phyloP scores from a whole-genome alignment of 495 filamentous ascomycete species.

The Aspergillus affinis region DNA sequence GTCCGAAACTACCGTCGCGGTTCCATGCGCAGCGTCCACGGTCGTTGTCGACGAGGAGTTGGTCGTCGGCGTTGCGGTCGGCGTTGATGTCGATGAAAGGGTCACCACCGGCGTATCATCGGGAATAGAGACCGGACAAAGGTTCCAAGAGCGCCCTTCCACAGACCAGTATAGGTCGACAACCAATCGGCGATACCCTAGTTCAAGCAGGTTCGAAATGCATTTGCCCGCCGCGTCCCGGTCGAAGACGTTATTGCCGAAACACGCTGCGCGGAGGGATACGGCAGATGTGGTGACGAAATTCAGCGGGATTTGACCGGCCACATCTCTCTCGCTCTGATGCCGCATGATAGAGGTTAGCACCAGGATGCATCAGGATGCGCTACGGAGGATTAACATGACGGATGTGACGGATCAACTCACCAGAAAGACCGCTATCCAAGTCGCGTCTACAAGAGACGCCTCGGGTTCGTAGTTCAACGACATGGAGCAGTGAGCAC shows the following conservation, averaged over 20 bases:
- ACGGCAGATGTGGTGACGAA: slow-evolving; percentile 57
- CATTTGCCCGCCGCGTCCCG: slow-evolving; percentile 47
- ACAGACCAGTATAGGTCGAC: slow-evolving; percentile 68
- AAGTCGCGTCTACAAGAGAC: slow-evolving; percentile 34
- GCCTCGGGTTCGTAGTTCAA: slow-evolving; percentile 34
- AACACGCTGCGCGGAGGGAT: slow-evolving; percentile 58
- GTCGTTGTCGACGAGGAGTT: slow-evolving; percentile 5
- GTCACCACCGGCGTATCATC: slow-evolving; percentile 24
- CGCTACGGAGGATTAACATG: neutral
- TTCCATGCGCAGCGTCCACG: slow-evolving; percentile 19
- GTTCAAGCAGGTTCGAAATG: slow-evolving; percentile 59
- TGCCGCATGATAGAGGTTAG: neutral
- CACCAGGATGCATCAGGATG: neutral
- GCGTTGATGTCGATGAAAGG: slow-evolving; percentile 23
- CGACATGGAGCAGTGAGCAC: slow-evolving; percentile 25
- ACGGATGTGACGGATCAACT: slow-evolving; percentile 7
- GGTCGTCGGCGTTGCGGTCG: slow-evolving; percentile 26
- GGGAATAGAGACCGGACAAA: slow-evolving; percentile 55
- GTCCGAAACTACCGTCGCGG: slow-evolving; percentile 27
- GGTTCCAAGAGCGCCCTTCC: slow-evolving; percentile 49
- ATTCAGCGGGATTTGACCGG: slow-evolving; percentile 59
- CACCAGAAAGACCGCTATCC: slow-evolving; percentile 39
- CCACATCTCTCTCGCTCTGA: slow-evolving; percentile 64
- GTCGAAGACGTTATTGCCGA: slow-evolving; percentile 51
- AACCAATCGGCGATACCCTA: slow-evolving; percentile 57